Percentiles rank a stretch among this genome's conserved stretches.
These are phyloP conservation scores for Silene latifolia DNA, from an alignment of 148 eudicot species.

Conservation along the genomic window DNA sequence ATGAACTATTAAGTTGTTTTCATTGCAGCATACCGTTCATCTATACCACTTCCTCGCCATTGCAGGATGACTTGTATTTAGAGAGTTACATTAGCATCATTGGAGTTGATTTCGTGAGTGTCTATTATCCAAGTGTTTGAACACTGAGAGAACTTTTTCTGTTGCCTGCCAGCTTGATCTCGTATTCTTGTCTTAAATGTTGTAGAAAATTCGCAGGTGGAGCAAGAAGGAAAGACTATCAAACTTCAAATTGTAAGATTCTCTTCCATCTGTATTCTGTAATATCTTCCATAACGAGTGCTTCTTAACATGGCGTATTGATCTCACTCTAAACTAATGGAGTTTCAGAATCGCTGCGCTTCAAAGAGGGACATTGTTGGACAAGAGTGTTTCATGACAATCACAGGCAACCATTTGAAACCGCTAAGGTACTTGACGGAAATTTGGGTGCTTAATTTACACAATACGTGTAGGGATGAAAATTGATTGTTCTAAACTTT, in stretches of 20 bases:
- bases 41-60: background rate
- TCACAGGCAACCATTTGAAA: constrained; percentile 52
- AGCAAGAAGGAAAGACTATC: constrained; percentile 51
- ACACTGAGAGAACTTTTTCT: background rate
- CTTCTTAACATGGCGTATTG: background rate
- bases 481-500: background rate
- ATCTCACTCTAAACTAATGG: constrained; percentile 4
- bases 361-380: constrained; percentile 58
- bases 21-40: background rate
- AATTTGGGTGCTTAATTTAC: background rate
- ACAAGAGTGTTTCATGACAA: constrained; percentile 52
- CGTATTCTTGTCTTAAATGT: constrained; percentile 3
- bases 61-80: constrained; percentile 50
- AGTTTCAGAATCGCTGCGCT: background rate
- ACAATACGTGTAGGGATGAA: background rate
- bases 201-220: constrained; percentile 52
- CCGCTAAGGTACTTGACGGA: constrained; percentile 46
- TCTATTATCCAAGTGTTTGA: constrained; percentile 5
- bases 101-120: constrained; percentile 52
- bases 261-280: background rate
- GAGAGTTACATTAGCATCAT: constrained; percentile 55
- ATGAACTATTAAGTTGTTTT: background rate
- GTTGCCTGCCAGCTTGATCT: background rate
- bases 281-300: too few relatives aligned
- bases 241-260: constrained; percentile 48